Base-by-base conservation (phyloP, 768 basidiomycete species). In the Boletales sp. region DNA sequence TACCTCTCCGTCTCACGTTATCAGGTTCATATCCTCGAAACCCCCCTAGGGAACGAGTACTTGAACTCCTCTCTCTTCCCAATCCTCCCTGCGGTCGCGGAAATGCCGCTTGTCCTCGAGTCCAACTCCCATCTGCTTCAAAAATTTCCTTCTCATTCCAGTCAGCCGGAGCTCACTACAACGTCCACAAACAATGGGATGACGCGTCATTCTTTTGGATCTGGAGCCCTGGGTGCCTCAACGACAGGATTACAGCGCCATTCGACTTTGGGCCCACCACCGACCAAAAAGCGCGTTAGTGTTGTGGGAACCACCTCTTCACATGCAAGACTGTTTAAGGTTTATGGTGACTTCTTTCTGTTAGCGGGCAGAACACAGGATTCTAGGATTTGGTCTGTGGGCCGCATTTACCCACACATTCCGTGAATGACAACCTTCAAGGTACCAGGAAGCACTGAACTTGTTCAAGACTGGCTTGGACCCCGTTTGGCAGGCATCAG, bases 261-360 rank as follows among this genome's bases (percentile, higher is more conserved):
- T 59, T 72, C 78, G 1, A 76, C 79, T 15, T 57, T 86, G 34
- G 73, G 63, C 31, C 62, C 72, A 11, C 71, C 78, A 38, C 50
- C 60, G 17, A 48, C 52, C 31, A 83, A 82, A 67, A 86, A 88
- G 60, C 79, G 89, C 33, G 60, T 79, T 53, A 82, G 81, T 57
- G 72, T 77, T 39, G 74, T 84, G 57, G 82, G 86, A 15, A 79
- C 80, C 2, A 80, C 84, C 13, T 87, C 88, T 9, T 87, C 90
- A 3, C 88, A 88, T 68, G 95, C 87, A 21, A 75, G 95, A 49
- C 75, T 95, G 34, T 88, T 83, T 68, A 97, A 95, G 69, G 77
- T 94, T 21, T 76, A 91, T 13, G 95, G 84, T 1, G 93, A 97
- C 66, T 79, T 96, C 57, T 94, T 87, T 69, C 71, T 97, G 15